phyloP scores from a whole-genome alignment of 805 yeast genomes.

The Cyberlindnera mycetangii region DNA sequence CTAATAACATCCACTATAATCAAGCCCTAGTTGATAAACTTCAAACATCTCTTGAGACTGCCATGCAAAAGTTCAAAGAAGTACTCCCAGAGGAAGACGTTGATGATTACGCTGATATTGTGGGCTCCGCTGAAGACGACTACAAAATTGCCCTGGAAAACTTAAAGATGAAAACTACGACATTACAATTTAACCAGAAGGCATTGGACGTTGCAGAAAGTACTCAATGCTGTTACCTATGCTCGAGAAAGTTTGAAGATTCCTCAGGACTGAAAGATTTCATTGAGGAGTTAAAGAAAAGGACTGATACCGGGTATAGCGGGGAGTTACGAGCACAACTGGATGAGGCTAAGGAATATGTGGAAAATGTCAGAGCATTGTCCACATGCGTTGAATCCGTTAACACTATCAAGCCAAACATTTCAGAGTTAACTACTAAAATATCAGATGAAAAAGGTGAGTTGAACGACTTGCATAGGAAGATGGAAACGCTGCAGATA shows the following conservation, averaged over 20 bases:
- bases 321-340: slow-evolving; percentile 34
- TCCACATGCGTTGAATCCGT: slow-evolving; percentile 28
- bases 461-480: slow-evolving; percentile 4
- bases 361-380: slow-evolving; percentile 29
- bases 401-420: slow-evolving; percentile 7
- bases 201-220: slow-evolving; percentile 64
- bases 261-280: slow-evolving; percentile 27
- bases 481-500: slow-evolving; percentile 11
- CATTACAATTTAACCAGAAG: slow-evolving; percentile 62
- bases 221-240: slow-evolving; percentile 63
- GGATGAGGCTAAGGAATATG: slow-evolving; percentile 30
- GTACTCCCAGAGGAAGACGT: slow-evolving; percentile 37
- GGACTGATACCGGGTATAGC: slow-evolving; percentile 32
- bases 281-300: slow-evolving; percentile 29
- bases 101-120: slow-evolving; percentile 46
- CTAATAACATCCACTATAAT: slow-evolving; percentile 20
- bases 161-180: slow-evolving; percentile 64
- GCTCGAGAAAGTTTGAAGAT: slow-evolving; percentile 62
- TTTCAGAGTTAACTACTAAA: slow-evolving; percentile 15
- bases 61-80: slow-evolving; percentile 15
- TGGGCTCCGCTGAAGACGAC: slow-evolving; percentile 59
- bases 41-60: slow-evolving; percentile 7
- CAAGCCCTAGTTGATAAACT: slow-evolving; percentile 6
- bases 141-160: slow-evolving; percentile 60
- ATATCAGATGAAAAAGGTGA: slow-evolving; percentile 14